Evolutionary conservation across 164 flowering plant genomes (phyloP), one percentile per base, ranked within the genome.

Genomic region (Chimonanthus praecox): DNA sequence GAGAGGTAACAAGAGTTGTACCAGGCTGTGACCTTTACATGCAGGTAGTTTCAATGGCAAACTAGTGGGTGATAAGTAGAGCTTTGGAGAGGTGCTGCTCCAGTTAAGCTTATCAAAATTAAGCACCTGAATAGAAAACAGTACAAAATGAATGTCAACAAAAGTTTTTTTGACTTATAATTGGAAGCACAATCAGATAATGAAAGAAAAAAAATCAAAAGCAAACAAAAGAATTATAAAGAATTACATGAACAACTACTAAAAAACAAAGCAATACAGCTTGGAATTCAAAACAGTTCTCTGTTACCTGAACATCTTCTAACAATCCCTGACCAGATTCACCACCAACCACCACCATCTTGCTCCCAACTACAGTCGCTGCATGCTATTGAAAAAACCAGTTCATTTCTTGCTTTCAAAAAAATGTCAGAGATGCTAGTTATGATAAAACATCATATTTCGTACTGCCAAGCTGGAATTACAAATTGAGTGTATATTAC

Each of bases 301-400:
- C 18, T 21, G 68, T 21, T 84, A 96, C 99, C 95, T 92, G 97
- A 43, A 96, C 94, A 89, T 96, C 99, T 60, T 96, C 97, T 65
- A 96, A 82, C 82, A 92, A 72, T 65, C 87, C 94, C 68, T 80
- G 84, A 70, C 85, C 90, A 75, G 97, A 86, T 84, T 96, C 99
- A 74, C 99, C 99, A 60, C 99, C 99, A 78, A 96, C 97, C 61
- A 96, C 95, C 68, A 96, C 82, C 99, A 96, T 96, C 83, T 94
- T 96, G 86, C 89, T 87, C 76, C 97, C 99, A 75, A 94, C 80
- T 1, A 94, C 95, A 79, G 98, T 84, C 48, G 98, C 95, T 69
- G 98, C 99, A 85, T 96, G 99, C 98, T 95, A 78, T 82, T 69
- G 71, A 72, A 49, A 21, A 20, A 71, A 49, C 44, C 67, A 49